Evolutionary conservation across 1,284 basidiomycete species (phyloP), one percentile per base, ranked within the genome.

Genomic region (Ceratobasidium sp.): DNA sequence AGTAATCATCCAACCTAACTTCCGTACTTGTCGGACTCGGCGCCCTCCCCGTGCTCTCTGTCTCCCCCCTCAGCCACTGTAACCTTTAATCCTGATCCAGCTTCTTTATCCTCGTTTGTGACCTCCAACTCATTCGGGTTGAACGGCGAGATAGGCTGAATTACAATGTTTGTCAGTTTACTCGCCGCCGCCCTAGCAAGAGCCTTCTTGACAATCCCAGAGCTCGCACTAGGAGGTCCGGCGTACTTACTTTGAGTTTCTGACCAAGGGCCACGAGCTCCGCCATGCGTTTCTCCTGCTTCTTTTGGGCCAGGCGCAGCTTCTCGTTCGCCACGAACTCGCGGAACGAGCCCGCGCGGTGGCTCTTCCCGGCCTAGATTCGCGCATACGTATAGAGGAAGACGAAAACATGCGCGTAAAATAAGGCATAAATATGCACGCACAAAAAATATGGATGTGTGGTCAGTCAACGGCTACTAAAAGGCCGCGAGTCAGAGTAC

Each of bases 61-160:
- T n/a, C n/a, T n/a, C n/a, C n/a, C n/a, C n/a, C 4, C 2, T n/a
- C n/a, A 16, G 9, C 32, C 30, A n/a, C 8, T 4, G 43, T 38
- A 58, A 91, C 91, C 75, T 91, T 91, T 77, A 93, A 78, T 75
- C 81, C 78, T 72, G 82, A 52, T 7, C 70, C 67, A n/a, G 71
- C n/a, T 47, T 16, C 66, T 81, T 49, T 76, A 23, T 81, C 81
- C 61, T 83, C 80, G 11, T 81, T 84, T 0, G 84, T 62, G 43
- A 62, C 74, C 69, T 74, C 72, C 44, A 72, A 47, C 75, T 87
- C 85, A 73, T 80, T 82, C 57, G 94, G 91, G 79, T 91, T 92
- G 87, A 97, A 98, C 5, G 96, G 91, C 11, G 96, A 97, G 77
- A 99, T 99, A 66, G 91, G 80, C 77, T 95, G 92, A 74, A 98